Evolutionary conservation across 2,329 filamentous ascomycete genomes (phyloP).

Genomic region (Raffaelea deltoideospora): DNA sequence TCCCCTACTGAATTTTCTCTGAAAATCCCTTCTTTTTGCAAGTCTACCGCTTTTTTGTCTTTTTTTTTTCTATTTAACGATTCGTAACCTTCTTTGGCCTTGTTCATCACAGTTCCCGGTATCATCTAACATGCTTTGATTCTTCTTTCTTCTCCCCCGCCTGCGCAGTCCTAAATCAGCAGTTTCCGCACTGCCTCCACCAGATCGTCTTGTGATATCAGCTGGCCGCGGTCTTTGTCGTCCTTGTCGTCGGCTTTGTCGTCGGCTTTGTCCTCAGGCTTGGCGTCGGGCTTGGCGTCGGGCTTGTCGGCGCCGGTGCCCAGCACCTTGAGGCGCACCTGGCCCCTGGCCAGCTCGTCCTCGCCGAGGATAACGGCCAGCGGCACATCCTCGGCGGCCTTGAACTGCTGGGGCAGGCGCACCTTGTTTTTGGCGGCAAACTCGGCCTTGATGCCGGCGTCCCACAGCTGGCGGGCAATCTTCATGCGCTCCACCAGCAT

Average conservation of each 20-base stretch:
- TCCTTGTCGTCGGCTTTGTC: conserved; percentile 31
- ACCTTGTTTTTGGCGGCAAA: conserved; percentile 85
- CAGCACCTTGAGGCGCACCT: conserved; percentile 75
- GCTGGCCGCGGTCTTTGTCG: conserved; percentile 76
- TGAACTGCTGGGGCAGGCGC: conserved; percentile 80
- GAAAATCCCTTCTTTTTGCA: no score
- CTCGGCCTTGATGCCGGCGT: conserved; percentile 79
- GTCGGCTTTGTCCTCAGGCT: no score
- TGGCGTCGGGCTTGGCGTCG: no score
- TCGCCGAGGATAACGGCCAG: conserved; percentile 83
- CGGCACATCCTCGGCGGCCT: conserved; percentile 75
- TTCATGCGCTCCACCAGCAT: conserved; percentile 73
- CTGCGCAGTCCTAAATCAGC: conserved; percentile 7
- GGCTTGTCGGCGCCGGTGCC: conserved; percentile 24
- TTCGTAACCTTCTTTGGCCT: no score
- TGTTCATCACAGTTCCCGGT: no score
- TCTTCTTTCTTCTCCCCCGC: no score
- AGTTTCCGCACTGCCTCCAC: conserved; percentile 43
- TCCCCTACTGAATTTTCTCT: no score
- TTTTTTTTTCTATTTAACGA: no score
- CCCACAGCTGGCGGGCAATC: conserved; percentile 64
- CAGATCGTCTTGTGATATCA: conserved; percentile 51
- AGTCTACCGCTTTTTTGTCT: no score
- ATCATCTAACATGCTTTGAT: no score
- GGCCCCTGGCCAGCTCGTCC: conserved; percentile 68